Conservation (phyloP, 2,329 filamentous ascomycete genomes). For the Apiospora hydei region DNA sequence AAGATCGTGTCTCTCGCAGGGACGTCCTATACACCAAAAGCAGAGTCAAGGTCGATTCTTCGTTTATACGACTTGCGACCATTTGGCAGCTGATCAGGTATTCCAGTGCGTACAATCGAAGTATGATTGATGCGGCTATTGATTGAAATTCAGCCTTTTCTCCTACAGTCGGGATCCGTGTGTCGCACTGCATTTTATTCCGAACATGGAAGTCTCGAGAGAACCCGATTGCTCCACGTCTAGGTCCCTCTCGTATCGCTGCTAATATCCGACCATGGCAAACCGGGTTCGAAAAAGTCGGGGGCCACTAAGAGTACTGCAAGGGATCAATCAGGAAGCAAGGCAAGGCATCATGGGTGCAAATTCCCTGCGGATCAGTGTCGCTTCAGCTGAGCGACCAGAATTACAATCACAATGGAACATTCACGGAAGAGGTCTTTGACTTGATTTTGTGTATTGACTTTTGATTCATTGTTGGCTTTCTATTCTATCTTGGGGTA, state of each 20-base stretch:
- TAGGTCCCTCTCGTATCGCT: not conserved
- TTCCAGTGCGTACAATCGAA: too few species aligned
- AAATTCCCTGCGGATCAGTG: not conserved
- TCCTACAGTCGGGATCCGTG: not conserved
- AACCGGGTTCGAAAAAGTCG: not conserved
- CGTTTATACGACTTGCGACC: too few species aligned
- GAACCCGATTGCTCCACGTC: not conserved
- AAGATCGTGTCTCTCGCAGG: not conserved
- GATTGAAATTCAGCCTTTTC: too few species aligned
- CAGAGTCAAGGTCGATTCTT: too few species aligned
- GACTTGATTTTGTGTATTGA: not conserved
- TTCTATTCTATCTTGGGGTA: conserved; percentile 14
- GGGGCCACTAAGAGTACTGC: not conserved
- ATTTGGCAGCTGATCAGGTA: too few species aligned
- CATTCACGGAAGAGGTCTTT: not conserved
- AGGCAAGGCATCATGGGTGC: not conserved
- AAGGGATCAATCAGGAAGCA: not conserved
- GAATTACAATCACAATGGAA: not conserved
- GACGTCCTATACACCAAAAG: not conserved
- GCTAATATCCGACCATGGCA: not conserved
- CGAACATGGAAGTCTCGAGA: not conserved
- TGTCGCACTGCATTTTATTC: not conserved
- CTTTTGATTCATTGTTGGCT: not conserved
- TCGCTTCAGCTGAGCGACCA: not conserved
- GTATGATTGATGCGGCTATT: too few species aligned